Evolutionary conservation across 73 alveolate genomes (phyloP).

Genomic region (Tetrahymena borealis): DNA sequence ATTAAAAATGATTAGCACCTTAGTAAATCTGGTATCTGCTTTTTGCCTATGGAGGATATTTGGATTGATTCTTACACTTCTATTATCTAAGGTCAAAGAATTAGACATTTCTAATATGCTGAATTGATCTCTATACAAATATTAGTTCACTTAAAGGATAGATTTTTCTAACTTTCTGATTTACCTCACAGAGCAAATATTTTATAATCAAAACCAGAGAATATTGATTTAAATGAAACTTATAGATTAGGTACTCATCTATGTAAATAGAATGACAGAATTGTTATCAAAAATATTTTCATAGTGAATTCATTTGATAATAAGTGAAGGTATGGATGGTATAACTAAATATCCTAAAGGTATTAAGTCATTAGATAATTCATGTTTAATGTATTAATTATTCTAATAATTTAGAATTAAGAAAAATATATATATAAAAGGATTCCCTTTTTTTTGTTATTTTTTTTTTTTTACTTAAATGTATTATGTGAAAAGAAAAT

Average conservation of each 20-base stretch:
- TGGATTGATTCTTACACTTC: neutral
- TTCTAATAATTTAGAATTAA: too few species aligned
- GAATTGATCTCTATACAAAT: neutral
- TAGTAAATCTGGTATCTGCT: neutral
- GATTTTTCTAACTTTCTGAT: neutral
- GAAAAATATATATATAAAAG: too few species aligned
- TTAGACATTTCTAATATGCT: neutral
- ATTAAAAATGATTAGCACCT: neutral
- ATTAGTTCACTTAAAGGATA: neutral
- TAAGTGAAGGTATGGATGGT: too few species aligned
- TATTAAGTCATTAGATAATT: too few species aligned
- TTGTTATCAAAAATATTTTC: neutral
- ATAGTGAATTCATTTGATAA: neutral
- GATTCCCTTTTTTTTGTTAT: too few species aligned
- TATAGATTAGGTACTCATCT: neutral
- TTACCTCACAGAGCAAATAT: neutral
- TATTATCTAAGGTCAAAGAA: neutral
- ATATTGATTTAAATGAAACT: neutral
- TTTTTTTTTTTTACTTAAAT: too few species aligned
- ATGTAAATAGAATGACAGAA: neutral
- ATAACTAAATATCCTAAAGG: too few species aligned
- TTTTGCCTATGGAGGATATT: neutral
- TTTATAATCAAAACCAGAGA: neutral
- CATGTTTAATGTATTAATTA: neutral
- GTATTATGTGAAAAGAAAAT: neutral